phyloP scores from a whole-genome alignment of 2,329 filamentous ascomycete species.

The Alternaria solani region DNA sequence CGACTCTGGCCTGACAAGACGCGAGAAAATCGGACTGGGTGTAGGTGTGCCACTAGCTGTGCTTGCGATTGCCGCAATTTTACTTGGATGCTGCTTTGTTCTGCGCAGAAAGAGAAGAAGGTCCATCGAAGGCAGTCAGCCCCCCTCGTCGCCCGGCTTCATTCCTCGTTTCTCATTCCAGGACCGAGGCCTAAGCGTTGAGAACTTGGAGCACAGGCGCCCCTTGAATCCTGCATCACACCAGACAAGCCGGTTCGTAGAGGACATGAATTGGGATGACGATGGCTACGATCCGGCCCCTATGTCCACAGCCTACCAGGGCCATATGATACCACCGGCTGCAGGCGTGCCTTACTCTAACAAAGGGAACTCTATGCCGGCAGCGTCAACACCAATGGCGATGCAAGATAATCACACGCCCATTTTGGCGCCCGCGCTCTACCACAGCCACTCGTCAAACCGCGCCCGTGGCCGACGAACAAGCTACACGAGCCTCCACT shows the following conservation, averaged over 20 bases:
- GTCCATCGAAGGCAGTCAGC: constrained; percentile 34
- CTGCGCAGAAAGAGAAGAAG: constrained; percentile 36
- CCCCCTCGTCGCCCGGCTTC: constrained; percentile 48
- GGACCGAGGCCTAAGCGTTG: constrained; percentile 27
- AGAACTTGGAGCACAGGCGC: constrained; percentile 32
- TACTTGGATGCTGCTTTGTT: constrained; percentile 38
- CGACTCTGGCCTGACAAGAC: constrained; percentile 30
- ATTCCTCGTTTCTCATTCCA: constrained; percentile 49
- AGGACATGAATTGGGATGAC: constrained; percentile 41
- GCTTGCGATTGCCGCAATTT: constrained; percentile 57
- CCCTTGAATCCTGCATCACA: constrained; percentile 29
- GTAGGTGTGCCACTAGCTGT: constrained; percentile 64
- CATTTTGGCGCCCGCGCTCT: constrained; percentile 36
- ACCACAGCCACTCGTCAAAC: constrained; percentile 47
- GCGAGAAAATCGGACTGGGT: constrained; percentile 46
- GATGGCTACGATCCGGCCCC: constrained; percentile 33
- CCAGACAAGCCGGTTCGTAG: constrained; percentile 21
- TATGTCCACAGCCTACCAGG: constrained; percentile 10
- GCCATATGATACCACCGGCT: constrained; percentile 13
- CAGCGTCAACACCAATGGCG: constrained; percentile 12
- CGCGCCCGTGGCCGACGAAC: constrained; percentile 44
- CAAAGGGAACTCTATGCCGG: constrained; percentile 8
- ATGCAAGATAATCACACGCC: constrained; percentile 30
- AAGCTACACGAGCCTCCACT: constrained; percentile 42
- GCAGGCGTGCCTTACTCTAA: neutral